phyloP scores from a whole-genome alignment of 108 stramenopile genomes.

The Cylindrotheca closterium region DNA sequence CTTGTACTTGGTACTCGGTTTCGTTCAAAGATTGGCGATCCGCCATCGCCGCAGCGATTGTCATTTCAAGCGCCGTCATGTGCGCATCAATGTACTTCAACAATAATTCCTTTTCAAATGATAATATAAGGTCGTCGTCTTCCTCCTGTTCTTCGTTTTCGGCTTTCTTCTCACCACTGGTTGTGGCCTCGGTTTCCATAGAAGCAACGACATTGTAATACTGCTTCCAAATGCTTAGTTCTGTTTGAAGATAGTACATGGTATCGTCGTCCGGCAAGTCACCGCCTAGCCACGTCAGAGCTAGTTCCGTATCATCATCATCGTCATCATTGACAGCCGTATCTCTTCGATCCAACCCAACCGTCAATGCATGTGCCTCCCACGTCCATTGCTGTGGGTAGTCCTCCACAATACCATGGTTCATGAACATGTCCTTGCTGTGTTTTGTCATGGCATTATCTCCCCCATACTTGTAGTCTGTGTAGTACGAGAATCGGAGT shows the following conservation, averaged over 20 bases:
- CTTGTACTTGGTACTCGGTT: neutral
- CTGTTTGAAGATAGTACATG: neutral
- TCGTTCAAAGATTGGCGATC: neutral
- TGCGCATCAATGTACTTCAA: neutral
- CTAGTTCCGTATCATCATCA: neutral
- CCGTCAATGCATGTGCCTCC: conserved; percentile 2
- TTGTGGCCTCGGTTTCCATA: neutral
- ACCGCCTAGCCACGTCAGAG: neutral
- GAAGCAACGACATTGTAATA: neutral
- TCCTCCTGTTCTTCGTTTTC: too few species aligned
- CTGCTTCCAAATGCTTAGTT: neutral
- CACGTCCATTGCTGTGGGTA: conserved; percentile 64
- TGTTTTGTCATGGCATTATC: too few species aligned
- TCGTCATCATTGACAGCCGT: too few species aligned
- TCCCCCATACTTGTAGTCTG: conserved; percentile 28
- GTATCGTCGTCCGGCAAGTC: neutral
- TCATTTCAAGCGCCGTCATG: neutral
- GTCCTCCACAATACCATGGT: conserved; percentile 57
- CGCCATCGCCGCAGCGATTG: neutral
- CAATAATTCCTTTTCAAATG: too few species aligned
- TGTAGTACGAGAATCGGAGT: neutral
- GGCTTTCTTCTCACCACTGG: neutral
- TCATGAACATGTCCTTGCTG: conserved; percentile 57
- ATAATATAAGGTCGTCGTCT: too few species aligned
- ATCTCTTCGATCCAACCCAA: too few species aligned